phyloP scores from a whole-genome alignment of 495 filamentous ascomycete species.

The Mycothermus thermophilus region DNA sequence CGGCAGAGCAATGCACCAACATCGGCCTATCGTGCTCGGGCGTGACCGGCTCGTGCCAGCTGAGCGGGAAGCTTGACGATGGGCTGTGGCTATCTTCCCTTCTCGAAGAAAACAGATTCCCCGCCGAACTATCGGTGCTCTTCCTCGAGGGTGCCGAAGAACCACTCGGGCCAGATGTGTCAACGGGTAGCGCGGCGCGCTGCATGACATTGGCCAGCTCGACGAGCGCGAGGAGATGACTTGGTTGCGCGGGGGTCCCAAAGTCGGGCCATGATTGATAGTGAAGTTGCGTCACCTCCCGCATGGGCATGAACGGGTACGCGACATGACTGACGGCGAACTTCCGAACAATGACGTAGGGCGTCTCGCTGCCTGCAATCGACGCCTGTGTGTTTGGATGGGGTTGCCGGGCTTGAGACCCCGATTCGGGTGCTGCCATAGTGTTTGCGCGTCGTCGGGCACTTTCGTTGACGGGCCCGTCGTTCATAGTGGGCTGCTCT shows the following conservation, averaged over 20 bases:
- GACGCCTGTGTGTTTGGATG: too few species aligned
- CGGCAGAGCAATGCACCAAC: slow-evolving; percentile 89
- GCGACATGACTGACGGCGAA: slow-evolving; percentile 67
- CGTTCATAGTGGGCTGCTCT: slow-evolving; percentile 12
- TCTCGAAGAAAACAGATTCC: too few species aligned
- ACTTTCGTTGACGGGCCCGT: slow-evolving; percentile 5
- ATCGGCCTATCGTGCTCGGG: slow-evolving; percentile 48
- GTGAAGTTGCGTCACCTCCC: slow-evolving; percentile 90
- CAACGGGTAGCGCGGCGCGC: slow-evolving; percentile 25
- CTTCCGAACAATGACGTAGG: slow-evolving; percentile 71
- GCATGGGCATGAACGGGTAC: slow-evolving; percentile 71
- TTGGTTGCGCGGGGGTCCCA: slow-evolving; percentile 78
- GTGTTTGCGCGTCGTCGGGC: slow-evolving; percentile 34
- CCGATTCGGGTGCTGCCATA: slow-evolving; percentile 15
- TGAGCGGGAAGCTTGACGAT: slow-evolving; percentile 12
- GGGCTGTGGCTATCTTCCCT: slow-evolving; percentile 9
- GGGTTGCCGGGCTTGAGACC: slow-evolving; percentile 17
- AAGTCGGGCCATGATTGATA: slow-evolving; percentile 95
- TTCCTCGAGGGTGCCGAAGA: neutral
- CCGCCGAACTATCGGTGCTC: too few species aligned
- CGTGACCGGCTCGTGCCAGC: slow-evolving; percentile 37
- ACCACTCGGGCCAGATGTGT: slow-evolving; percentile 12
- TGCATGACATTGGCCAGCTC: slow-evolving; percentile 65
- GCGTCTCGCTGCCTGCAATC: slow-evolving; percentile 39
- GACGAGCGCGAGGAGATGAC: slow-evolving; percentile 71